A percentile compares a stretch with the other conserved stretches of the same genome.
phyloP scores from a whole-genome alignment of 2,329 filamentous ascomycete species.

The Lasiodiplodia sp. region DNA sequence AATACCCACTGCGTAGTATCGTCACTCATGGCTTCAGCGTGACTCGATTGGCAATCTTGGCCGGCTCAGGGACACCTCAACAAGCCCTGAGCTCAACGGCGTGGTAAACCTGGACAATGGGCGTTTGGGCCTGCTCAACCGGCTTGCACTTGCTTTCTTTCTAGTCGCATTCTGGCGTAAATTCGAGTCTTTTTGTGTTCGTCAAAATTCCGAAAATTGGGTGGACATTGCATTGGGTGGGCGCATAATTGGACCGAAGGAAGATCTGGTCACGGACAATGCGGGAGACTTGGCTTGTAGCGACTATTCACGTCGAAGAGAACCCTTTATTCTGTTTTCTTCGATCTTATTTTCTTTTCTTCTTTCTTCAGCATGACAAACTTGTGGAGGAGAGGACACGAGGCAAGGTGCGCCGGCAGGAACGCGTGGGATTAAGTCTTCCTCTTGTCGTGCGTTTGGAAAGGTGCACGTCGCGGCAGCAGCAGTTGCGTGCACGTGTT shows the following conservation, averaged over 20 bases:
- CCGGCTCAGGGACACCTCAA: constrained; percentile 2
- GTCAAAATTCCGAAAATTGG: constrained; percentile 26
- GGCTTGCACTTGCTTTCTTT: constrained; percentile 15
- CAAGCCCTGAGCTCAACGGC: not conserved
- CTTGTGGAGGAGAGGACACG: constrained; percentile 6
- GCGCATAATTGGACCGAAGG: constrained; percentile 25
- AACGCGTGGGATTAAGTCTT: not conserved
- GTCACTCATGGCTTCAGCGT: not conserved
- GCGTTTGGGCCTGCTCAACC: constrained; percentile 7
- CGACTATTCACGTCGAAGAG: constrained; percentile 5
- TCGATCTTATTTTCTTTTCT: not conserved
- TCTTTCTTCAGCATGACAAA: constrained; percentile 14
- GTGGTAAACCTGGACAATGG: constrained; percentile 10
- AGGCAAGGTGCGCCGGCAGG: not conserved
- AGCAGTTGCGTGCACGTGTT: not conserved
- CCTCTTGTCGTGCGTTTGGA: not conserved
- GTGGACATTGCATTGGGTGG: constrained; percentile 29
- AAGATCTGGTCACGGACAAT: constrained; percentile 24
- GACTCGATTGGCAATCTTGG: not conserved
- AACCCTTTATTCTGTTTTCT: not conserved
- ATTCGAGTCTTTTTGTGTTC: constrained; percentile 16
- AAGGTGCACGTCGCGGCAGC: not conserved
- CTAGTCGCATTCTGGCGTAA: constrained; percentile 12
- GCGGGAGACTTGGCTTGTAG: constrained; percentile 17
- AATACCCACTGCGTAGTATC: not conserved